Evolutionary conservation across 2,329 filamentous ascomycete genomes (phyloP).

Genomic region (Alternaria viburni): DNA sequence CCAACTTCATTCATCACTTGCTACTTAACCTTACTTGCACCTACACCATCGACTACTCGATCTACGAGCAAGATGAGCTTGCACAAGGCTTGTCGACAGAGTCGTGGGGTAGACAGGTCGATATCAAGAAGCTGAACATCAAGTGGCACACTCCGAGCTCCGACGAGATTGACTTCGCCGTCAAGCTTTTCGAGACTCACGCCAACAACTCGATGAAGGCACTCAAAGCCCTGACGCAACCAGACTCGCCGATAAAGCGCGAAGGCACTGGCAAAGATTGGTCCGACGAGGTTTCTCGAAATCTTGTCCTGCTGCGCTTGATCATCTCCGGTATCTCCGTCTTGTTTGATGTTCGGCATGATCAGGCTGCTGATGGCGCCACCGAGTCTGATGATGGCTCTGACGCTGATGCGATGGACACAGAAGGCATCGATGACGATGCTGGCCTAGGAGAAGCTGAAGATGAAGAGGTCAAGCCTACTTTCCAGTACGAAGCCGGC

Average conservation of each 20-base stretch:
- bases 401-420: slow-evolving; percentile 50
- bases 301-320: slow-evolving; percentile 86
- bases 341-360: slow-evolving; percentile 76
- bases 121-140: slow-evolving; percentile 78
- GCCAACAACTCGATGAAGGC: slow-evolving; percentile 76
- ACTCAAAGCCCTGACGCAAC: slow-evolving; percentile 79
- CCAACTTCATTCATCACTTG: slow-evolving; percentile 96
- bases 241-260: slow-evolving; percentile 80
- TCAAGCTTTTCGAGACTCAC: slow-evolving; percentile 86
- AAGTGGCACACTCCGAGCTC: slow-evolving; percentile 87
- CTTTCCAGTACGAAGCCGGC: slow-evolving; percentile 87
- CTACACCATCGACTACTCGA: slow-evolving; percentile 86
- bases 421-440: slow-evolving; percentile 56
- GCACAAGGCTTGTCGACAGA: slow-evolving; percentile 73
- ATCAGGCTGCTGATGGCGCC: slow-evolving; percentile 39
- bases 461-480: slow-evolving; percentile 81
- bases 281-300: slow-evolving; percentile 94
- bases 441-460: slow-evolving; percentile 69
- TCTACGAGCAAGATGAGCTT: slow-evolving; percentile 82
- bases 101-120: slow-evolving; percentile 83
- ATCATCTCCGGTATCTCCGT: slow-evolving; percentile 88
- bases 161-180: slow-evolving; percentile 85
- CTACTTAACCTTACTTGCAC: slow-evolving; percentile 93
- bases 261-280: slow-evolving; percentile 98
- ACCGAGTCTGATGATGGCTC: slow-evolving; percentile 60